Base-by-base conservation (phyloP, 1,139 yeast genomes). In the Groenewaldozyma auringiensis region DNA sequence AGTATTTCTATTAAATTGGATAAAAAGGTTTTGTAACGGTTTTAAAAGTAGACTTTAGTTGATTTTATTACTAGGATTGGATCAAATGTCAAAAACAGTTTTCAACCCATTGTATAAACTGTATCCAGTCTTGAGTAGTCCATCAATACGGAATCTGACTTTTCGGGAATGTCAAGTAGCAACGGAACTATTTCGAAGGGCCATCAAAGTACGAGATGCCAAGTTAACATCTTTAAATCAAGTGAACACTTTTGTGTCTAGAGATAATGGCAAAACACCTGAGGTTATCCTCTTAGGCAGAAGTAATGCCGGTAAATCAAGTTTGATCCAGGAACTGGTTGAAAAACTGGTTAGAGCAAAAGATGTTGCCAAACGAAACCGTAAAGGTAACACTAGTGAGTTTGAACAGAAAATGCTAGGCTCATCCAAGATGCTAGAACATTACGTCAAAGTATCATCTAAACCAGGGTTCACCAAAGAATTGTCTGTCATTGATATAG, bases 221-320 rank as follows among this genome's bases (percentile, higher is more conserved):
- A 35, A 35, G 20, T 20, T 35, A 11, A 35, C 38, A 16, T 18
- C 25, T 14, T 9, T 35, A 4, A 14, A 18, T 16, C 38, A 35
- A 20, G 38, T 35, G 6, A 35, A 6, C 20, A 20, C 8, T 14
- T 35, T 35, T n/a, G 25, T 35, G 4, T 9, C 4, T 18, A 35
- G 38, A 20, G 22, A 14, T 13, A 35, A 17, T 4, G 38, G 16
- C 38, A 35, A 18, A 18, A 33, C 44, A 29, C 95, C 95, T 0
- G 95, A 86, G 56, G 76, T 86, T 2, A 67, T 83, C 4, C 70
- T 87, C 37, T 58, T 87, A 44, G 96, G 96, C 0, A 76, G 85
- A 52, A 82, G 94, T 43, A 87, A 87, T 56, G 87, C 79, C 1
- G 96, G 96, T 0, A 87, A 87, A 59, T 84, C 94, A 0, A 78